phyloP scores from a whole-genome alignment of 2,329 filamentous ascomycete species.

The Trichoderma sp. region DNA sequence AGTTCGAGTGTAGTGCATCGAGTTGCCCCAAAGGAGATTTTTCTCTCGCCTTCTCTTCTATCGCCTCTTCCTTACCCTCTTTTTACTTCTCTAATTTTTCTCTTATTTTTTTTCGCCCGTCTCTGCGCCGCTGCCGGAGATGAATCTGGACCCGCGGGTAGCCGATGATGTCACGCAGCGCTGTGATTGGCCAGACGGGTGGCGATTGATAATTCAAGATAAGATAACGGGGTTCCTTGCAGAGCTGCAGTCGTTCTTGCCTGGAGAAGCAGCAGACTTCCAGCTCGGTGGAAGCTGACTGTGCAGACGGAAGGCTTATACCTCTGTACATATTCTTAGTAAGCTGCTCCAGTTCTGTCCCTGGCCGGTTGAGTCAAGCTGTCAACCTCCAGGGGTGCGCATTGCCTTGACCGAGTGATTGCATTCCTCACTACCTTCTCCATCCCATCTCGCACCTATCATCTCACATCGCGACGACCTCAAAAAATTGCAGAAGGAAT shows the following conservation, averaged over 20 bases:
- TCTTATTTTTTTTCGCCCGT: neutral
- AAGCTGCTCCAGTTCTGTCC: neutral
- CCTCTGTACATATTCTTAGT: neutral
- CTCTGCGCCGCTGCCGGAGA: constrained; percentile 26
- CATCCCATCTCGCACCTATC: neutral
- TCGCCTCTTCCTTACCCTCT: neutral
- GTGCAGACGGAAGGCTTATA: too few species aligned
- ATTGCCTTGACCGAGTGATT: constrained; percentile 22
- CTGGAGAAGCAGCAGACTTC: neutral
- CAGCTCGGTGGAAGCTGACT: too few species aligned
- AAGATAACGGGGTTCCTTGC: constrained; percentile 19
- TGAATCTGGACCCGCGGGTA: constrained; percentile 26
- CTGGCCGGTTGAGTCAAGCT: constrained; percentile 21
- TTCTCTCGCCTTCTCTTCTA: neutral
- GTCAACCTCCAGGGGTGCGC: constrained; percentile 1
- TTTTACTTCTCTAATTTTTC: neutral
- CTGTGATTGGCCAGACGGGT: constrained; percentile 15
- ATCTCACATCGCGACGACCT: neutral
- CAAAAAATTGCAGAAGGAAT: rapidly evolving
- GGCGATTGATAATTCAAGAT: constrained; percentile 26
- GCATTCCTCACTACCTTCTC: neutral
- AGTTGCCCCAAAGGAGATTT: neutral
- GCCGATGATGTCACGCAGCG: constrained; percentile 26
- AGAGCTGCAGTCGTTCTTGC: neutral
- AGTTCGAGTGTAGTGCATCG: neutral